Conservation (phyloP, 108 stramenopile genomes). For the Licmophora abbreviata region DNA sequence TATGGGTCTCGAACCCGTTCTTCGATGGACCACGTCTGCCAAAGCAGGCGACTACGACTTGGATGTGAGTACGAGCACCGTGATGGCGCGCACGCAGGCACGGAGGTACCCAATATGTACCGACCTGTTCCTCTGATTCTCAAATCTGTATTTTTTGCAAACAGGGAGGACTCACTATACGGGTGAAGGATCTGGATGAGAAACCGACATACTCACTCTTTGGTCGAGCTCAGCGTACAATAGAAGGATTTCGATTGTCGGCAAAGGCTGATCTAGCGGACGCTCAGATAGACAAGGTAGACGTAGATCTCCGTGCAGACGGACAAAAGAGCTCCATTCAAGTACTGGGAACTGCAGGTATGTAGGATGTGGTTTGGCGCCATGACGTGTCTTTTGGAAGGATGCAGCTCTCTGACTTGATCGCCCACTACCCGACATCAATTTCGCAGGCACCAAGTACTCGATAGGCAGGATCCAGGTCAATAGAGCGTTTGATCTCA, state of each 20-base stretch:
- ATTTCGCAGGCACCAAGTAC: background rate
- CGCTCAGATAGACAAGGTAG: constrained; percentile 10
- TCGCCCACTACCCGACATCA: background rate
- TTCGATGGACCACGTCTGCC: no score
- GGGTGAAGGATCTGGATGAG: constrained; percentile 10
- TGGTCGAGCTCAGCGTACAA: constrained; percentile 31
- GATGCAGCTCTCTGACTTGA: background rate
- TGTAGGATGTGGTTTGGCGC: background rate
- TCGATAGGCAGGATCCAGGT: background rate
- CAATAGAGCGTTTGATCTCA: constrained; percentile 16
- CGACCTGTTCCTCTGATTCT: no score
- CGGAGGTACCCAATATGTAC: no score
- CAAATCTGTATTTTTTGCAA: no score
- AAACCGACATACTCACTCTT: constrained; percentile 13
- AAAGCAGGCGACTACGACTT: no score
- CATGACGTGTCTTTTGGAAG: background rate
- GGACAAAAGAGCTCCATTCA: constrained; percentile 15
- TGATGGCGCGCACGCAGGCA: no score
- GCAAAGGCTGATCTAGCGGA: constrained; percentile 26
- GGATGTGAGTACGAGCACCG: no score
- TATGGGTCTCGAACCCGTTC: background rate
- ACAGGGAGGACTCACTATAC: constrained; percentile 25
- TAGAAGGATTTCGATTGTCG: constrained; percentile 12
- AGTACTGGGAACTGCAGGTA: constrained; percentile 25
- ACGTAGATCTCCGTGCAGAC: constrained; percentile 26